These are phyloP conservation scores for Emericellopsis atlantica DNA, from an alignment of 2,329 filamentous ascomycete genomes.

Conservation along the genomic window DNA sequence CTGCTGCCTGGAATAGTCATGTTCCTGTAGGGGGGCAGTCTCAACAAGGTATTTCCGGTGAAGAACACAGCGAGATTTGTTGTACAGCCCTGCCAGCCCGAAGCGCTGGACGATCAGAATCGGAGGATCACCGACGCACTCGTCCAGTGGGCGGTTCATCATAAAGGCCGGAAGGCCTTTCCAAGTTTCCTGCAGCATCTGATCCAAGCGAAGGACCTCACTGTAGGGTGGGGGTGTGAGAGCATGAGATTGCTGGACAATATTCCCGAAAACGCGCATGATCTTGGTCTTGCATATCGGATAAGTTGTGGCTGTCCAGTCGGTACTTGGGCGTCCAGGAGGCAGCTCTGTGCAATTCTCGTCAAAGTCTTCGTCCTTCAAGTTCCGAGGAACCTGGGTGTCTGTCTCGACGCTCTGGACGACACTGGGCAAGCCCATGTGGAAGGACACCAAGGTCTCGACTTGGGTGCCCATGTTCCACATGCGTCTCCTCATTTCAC, in stretches of 20 bases:
- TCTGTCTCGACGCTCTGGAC: constrained; percentile 16
- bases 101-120: constrained; percentile 37
- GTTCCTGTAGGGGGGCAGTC: constrained; percentile 10
- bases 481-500: constrained; percentile 34
- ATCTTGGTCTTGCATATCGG: constrained; percentile 37
- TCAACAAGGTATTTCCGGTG: constrained; percentile 40
- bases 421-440: constrained; percentile 53
- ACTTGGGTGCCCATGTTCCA: constrained; percentile 40
- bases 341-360: constrained; percentile 4
- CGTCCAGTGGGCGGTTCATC: constrained; percentile 31
- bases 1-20: constrained; percentile 32
- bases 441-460: constrained; percentile 49
- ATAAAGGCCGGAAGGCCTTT: constrained; percentile 32
- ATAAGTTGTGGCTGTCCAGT: constrained; percentile 34
- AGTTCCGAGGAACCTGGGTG: constrained; percentile 5
- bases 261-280: constrained; percentile 32
- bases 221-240: constrained; percentile 32
- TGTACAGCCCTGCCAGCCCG: constrained; percentile 36
- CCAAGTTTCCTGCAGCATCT: constrained; percentile 30
- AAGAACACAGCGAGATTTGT: constrained; percentile 42
- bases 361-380: constrained; percentile 5
- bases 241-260: constrained; percentile 35
- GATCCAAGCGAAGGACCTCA: constrained; percentile 36
- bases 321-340: constrained; percentile 2
- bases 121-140: constrained; percentile 34